A percentile compares a stretch with the other conserved stretches of the same genome.
Evolutionary conservation across 1,139 yeast species (phyloP).

Genomic region (Tardiomyces digboiensis): DNA sequence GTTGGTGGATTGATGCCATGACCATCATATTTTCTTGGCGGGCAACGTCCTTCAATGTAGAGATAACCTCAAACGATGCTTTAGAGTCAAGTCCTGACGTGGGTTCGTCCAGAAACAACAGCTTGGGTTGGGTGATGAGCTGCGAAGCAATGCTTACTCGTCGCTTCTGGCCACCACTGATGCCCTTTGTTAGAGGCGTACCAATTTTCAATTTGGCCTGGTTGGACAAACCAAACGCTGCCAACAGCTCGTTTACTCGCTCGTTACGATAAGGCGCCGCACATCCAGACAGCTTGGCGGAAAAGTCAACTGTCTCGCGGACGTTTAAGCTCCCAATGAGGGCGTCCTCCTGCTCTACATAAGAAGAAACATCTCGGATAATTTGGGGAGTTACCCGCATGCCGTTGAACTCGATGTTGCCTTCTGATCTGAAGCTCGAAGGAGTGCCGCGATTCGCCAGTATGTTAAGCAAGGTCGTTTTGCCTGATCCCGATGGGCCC

Average conservation of each 20-base stretch:
- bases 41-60: conserved; percentile 22
- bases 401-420: conserved; percentile 5
- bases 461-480: conserved; percentile 36
- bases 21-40: conserved; percentile 24
- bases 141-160: conserved; percentile 41
- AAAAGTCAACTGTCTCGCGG: conserved; percentile 43
- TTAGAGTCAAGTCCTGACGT: conserved; percentile 13
- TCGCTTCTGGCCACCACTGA: conserved; percentile 43
- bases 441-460: conserved; percentile 31
- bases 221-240: conserved; percentile 27
- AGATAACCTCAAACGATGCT: conserved; percentile 23
- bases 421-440: conserved; percentile 3
- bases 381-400: conserved; percentile 18
- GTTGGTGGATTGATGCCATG: conserved; percentile 33
- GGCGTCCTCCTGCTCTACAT: conserved; percentile 50
- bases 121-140: conserved; percentile 34
- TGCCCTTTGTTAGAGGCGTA: conserved; percentile 31
- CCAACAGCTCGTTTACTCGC: conserved; percentile 35
- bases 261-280: conserved; percentile 35
- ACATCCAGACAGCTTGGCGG: conserved; percentile 39
- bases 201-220: conserved; percentile 27
- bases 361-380: conserved; percentile 44
- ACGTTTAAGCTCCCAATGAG: conserved; percentile 45
- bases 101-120: conserved; percentile 34
- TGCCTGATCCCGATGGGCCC: conserved; percentile 47